These are phyloP conservation scores for Phytopythium delawarense DNA, from an alignment of 352 stramenopile genomes.

Conservation along the genomic window DNA sequence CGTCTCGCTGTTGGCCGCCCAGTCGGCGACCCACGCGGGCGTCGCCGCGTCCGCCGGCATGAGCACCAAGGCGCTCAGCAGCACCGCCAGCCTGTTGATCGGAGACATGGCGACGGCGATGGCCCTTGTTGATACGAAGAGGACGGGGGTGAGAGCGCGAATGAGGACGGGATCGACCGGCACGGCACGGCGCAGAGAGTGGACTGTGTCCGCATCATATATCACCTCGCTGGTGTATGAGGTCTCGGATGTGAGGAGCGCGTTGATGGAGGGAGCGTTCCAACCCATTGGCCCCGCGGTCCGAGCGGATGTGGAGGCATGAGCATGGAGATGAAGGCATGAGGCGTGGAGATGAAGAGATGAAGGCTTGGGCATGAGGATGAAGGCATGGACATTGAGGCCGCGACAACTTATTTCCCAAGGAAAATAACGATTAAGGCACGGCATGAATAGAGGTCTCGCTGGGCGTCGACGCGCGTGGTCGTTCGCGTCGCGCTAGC, in stretches of 20 bases:
- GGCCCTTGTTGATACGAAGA: not conserved
- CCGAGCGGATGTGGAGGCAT: too few relatives aligned
- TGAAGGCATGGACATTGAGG: not conserved
- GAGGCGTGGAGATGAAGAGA: too few relatives aligned
- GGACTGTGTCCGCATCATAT: not conserved
- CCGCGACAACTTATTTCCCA: not conserved
- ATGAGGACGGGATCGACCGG: too few relatives aligned
- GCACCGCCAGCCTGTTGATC: not conserved
- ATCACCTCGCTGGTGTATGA: not conserved
- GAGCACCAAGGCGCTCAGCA: not conserved
- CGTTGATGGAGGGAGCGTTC: not conserved
- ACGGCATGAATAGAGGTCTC: too few relatives aligned
- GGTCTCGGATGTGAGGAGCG: not conserved
- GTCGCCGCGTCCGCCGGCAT: not conserved
- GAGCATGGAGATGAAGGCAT: too few relatives aligned
- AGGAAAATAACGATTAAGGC: not conserved
- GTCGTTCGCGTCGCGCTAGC: too few relatives aligned
- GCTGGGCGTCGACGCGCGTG: too few relatives aligned
- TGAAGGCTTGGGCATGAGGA: too few relatives aligned
- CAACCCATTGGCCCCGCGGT: not conserved
- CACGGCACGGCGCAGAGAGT: not conserved
- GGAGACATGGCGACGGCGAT: not conserved
- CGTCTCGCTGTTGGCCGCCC: not conserved
- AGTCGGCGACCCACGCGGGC: slow-evolving; percentile 4
- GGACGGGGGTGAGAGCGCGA: not conserved